phyloP scores from a whole-genome alignment of 2,329 filamentous ascomycete genomes.

The Xylariaceae sp. region DNA sequence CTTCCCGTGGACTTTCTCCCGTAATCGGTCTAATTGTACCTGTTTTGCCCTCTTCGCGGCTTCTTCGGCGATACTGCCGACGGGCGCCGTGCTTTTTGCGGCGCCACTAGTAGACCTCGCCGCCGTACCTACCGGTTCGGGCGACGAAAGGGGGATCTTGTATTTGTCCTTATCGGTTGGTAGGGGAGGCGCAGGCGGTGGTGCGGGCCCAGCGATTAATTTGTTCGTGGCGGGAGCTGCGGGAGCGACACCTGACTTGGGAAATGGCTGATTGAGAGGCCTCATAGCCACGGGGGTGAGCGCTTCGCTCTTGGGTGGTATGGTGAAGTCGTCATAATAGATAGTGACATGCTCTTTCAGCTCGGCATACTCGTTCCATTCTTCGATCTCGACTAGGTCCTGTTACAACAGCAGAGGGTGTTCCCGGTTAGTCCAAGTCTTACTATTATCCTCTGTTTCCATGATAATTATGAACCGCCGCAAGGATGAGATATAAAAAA shows the following conservation, averaged over 20 bases:
- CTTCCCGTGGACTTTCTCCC: conserved; percentile 49
- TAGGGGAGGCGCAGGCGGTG: conserved; percentile 24
- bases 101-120: conserved; percentile 24
- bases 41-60: conserved; percentile 60
- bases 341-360: conserved; percentile 77
- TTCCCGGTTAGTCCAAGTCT: conserved; percentile 5
- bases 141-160: conserved; percentile 21
- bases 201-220: conserved; percentile 11
- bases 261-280: conserved; percentile 27
- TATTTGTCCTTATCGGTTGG: conserved; percentile 31
- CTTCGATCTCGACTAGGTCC: conserved; percentile 92
- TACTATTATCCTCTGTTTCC: background rate
- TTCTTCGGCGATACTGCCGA: conserved; percentile 57
- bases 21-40: conserved; percentile 47
- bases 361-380: conserved; percentile 99
- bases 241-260: conserved; percentile 35
- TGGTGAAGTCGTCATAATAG: conserved; percentile 57
- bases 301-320: conserved; percentile 49
- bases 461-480: background rate
- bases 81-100: conserved; percentile 31
- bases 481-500: background rate
- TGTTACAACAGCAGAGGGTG: conserved; percentile 34
- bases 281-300: conserved; percentile 37
- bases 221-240: conserved; percentile 27
- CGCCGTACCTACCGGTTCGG: conserved; percentile 4